Conservation (phyloP, 148 eudicot genomes). For the Silene conica region DNA sequence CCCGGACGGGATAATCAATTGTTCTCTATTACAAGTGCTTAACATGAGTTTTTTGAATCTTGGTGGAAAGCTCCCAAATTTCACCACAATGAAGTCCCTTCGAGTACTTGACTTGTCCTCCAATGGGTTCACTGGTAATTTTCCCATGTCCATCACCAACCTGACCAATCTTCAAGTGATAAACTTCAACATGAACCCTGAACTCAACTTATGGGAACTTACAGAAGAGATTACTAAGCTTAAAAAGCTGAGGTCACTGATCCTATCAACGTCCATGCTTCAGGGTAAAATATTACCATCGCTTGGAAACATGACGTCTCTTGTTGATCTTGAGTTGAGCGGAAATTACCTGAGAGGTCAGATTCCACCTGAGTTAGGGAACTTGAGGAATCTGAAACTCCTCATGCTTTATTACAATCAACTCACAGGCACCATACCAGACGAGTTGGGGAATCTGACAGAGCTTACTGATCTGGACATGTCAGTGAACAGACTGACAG, state of each 20-base stretch:
- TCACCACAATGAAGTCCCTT: slow-evolving; percentile 44
- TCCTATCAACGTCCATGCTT: slow-evolving; percentile 55
- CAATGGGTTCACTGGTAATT: slow-evolving; percentile 57
- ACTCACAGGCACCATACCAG: slow-evolving; percentile 64
- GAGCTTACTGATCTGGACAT: slow-evolving; percentile 63
- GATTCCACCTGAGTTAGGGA: slow-evolving; percentile 60
- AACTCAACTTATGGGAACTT: slow-evolving; percentile 54
- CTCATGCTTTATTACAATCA: slow-evolving; percentile 82
- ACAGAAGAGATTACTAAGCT: slow-evolving; percentile 50
- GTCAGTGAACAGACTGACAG: slow-evolving; percentile 71
- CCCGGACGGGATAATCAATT: slow-evolving; percentile 56
- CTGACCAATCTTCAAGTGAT: slow-evolving; percentile 60
- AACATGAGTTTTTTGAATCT: slow-evolving; percentile 46
- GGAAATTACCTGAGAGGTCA: slow-evolving; percentile 62
- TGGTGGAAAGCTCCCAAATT: slow-evolving; percentile 61
- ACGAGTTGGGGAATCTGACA: slow-evolving; percentile 76
- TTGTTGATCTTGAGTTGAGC: slow-evolving; percentile 74
- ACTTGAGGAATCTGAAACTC: slow-evolving; percentile 45
- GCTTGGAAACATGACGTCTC: slow-evolving; percentile 73
- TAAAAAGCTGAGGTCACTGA: slow-evolving; percentile 47
- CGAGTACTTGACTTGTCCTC: slow-evolving; percentile 57
- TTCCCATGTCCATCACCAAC: slow-evolving; percentile 67
- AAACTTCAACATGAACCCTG: slow-evolving; percentile 55
- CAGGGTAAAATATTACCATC: slow-evolving; percentile 51
- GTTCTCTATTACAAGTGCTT: slow-evolving; percentile 61